Evolutionary conservation across 1,284 basidiomycete genomes (phyloP), one percentile per base, ranked within the genome.

Genomic region (Hypsizygus ulmarius): DNA sequence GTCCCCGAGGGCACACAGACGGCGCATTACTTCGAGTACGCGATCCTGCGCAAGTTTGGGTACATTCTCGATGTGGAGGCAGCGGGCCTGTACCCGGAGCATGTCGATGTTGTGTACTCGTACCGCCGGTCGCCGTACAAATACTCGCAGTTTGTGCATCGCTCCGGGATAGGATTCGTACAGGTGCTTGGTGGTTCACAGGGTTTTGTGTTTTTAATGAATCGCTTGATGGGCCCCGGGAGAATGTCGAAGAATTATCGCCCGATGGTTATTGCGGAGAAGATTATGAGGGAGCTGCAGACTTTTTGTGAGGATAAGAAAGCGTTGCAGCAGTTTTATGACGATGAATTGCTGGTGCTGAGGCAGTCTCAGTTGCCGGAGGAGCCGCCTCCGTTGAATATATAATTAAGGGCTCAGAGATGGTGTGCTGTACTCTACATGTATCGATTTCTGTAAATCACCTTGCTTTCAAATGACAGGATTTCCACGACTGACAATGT

Each of bases 21-120:
- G 0, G 70, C 70, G 25, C 79, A 84, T 52, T 93, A 85, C 64
- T 93, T 93, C 54, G 92, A 95, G 61, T 88, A 87, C 56, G 82
- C 84, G 1, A 74, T 95, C 11, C 74, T 95, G 30, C 78, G 77
- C 25, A 78, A 78, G 45, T 90, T 91, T 59, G 84, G 82, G 11
- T 95, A 93, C 66, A 84, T 94, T 49, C 69, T 97, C 47, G 93
- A 96, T 56, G 84, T 94, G 38, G 93, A 96, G 68, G 86, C 88
- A 0, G 78, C 76, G 5, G 75, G 79, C 25, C 68, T 88, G 49
- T 93, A 93, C 61, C 85, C 91, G 3, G 79, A 85, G 36, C 74
- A 81, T 25, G 76, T 95, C 48, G 87, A 93, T 53, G 88, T 93
- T n/a, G 75, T 86, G 35, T 97, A 97, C 67, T 90, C 88, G 5